Percentiles rank a stretch among this genome's conserved stretches.
phyloP scores from a whole-genome alignment of 2,329 filamentous ascomycete species.

The Cyclaneusma minus region DNA sequence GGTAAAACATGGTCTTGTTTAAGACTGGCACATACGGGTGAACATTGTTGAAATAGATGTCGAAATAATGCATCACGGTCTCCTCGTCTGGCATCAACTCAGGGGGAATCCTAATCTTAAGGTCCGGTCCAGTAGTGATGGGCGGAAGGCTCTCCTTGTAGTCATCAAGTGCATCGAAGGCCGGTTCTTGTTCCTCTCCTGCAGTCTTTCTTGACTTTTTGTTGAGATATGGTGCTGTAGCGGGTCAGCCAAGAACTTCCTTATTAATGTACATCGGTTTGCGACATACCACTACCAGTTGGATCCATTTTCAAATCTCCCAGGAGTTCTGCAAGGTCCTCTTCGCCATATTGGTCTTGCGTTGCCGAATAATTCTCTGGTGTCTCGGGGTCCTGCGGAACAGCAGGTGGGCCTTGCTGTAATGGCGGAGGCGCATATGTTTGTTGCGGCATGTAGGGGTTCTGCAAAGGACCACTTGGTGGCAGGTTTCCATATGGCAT shows the following conservation, averaged over 20 bases:
- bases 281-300: slow-evolving; percentile 58
- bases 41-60: slow-evolving; percentile 78
- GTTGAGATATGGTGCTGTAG: slow-evolving; percentile 67
- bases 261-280: background rate
- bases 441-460: slow-evolving; percentile 3
- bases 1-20: slow-evolving; percentile 67
- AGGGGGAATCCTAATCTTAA: slow-evolving; percentile 74
- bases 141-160: slow-evolving; percentile 56
- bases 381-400: slow-evolving; percentile 20
- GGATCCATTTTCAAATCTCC: slow-evolving; percentile 81
- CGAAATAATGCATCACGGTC: slow-evolving; percentile 69
- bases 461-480: background rate
- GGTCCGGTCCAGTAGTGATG: slow-evolving; percentile 50
- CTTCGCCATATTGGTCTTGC: slow-evolving; percentile 48
- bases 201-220: slow-evolving; percentile 31
- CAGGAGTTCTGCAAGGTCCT: slow-evolving; percentile 64
- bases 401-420: slow-evolving; percentile 11
- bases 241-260: too few relatives aligned
- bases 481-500: slow-evolving; percentile 12
- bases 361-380: slow-evolving; percentile 40
- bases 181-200: slow-evolving; percentile 40
- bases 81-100: slow-evolving; percentile 87
- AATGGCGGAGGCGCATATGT: too few relatives aligned
- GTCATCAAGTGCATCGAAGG: slow-evolving; percentile 57
- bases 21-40: slow-evolving; percentile 88